Percentiles rank a stretch among this genome's conserved stretches.
phyloP scores from a whole-genome alignment of 2,329 filamentous ascomycete species.

The Beauveria sp. region DNA sequence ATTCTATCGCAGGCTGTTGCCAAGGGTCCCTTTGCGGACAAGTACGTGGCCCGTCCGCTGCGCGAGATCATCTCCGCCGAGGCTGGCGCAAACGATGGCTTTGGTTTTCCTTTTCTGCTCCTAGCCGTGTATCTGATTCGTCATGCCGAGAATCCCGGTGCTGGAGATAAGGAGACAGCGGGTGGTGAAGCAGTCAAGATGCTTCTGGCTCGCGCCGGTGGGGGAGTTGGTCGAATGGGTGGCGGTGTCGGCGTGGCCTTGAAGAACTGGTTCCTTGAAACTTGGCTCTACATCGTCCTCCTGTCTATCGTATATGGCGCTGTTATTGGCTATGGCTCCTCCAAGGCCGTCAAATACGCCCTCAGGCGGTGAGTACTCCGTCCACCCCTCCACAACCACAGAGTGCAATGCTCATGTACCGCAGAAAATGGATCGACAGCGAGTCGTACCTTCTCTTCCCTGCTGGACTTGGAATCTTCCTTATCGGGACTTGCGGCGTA shows the following conservation, averaged over 20 bases:
- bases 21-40: constrained; percentile 49
- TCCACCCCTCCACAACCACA: no score
- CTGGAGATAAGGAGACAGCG: constrained; percentile 8
- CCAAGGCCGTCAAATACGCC: constrained; percentile 37
- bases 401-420: neutral
- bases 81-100: constrained; percentile 54
- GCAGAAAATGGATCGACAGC: constrained; percentile 45
- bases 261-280: constrained; percentile 51
- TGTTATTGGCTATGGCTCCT: constrained; percentile 39
- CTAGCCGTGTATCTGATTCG: constrained; percentile 50
- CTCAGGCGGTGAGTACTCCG: constrained; percentile 22
- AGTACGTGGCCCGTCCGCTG: constrained; percentile 48
- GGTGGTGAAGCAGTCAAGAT: neutral
- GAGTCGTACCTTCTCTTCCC: constrained; percentile 48
- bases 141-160: constrained; percentile 35
- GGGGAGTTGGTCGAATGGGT: constrained; percentile 41
- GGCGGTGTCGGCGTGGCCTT: constrained; percentile 44
- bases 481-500: constrained; percentile 48
- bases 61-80: constrained; percentile 56
- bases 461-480: constrained; percentile 45
- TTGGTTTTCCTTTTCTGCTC: constrained; percentile 55
- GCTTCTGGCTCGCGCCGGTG: constrained; percentile 17
- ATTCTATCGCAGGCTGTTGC: constrained; percentile 55
- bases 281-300: constrained; percentile 51
- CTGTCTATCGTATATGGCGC: constrained; percentile 45